Base-by-base conservation (phyloP, 2,329 filamentous ascomycete species). In the Arthrobotrys sinensis region DNA sequence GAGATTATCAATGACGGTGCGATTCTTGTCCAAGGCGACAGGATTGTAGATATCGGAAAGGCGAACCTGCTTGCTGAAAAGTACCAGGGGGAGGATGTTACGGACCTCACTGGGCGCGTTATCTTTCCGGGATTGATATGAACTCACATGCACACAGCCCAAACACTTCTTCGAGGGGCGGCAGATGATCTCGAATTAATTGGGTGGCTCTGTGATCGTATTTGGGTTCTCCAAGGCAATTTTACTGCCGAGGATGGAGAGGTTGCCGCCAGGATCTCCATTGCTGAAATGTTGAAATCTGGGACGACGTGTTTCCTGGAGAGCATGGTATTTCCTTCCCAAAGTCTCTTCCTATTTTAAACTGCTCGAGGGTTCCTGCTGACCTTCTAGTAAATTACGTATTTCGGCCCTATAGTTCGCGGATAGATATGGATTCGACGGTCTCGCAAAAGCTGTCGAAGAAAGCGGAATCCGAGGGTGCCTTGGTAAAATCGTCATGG, bases 271-370 rank as follows among this genome's bases (percentile, higher is more conserved):
- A 82, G 85, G 4, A 82, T 88, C 45, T 87, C 85, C 19, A 87
- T 88, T 45, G 86, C 85, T 0, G 87, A 88, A 82, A 87, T 88
- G 86, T 82, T 88, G 38, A 85, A 85, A 80, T 85, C 84, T 3
- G 87, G 86, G 0, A 88, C 87, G 3, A 88, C 86, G 1, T 87
- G 85, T 79, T 88, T 88, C 77, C 82, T 88, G 4, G 87, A 88
- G 81, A 87, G 86, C 48, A 87, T 88, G 86, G 84, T 87, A 68
- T 77, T 71, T 70, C 73, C 73, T 77, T 77, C 73, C 66, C 73
- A 77, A 77, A 77, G 60, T 11, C 28, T 1, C 53, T 32, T 40
- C 11, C 11, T 21, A 40, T 32, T 48, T 28, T 28, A 28, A 10
- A 8, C 8, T 36, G 16, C 63, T 38, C 11, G 1, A 24, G 60